Evolutionary conservation across 2,329 filamentous ascomycete genomes (phyloP).

Genomic region (Neospermospora avenae): DNA sequence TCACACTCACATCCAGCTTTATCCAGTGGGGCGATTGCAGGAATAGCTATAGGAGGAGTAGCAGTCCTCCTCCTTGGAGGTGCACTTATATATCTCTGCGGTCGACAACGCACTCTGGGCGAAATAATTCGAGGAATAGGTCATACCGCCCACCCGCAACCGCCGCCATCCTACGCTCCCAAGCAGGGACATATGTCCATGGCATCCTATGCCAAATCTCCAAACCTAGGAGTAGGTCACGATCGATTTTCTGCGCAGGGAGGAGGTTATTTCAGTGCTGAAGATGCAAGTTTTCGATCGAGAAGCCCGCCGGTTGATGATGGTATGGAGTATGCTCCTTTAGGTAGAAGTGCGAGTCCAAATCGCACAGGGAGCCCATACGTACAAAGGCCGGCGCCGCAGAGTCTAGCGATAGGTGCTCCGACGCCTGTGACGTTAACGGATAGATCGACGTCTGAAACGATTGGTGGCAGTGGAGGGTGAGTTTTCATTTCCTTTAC

Average conservation of each 20-base stretch:
- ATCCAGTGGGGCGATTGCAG: slow-evolving; percentile 27
- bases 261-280: slow-evolving; percentile 6
- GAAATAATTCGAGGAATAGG: slow-evolving; percentile 18
- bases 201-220: slow-evolving; percentile 15
- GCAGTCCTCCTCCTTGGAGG: slow-evolving; percentile 21
- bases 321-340: slow-evolving; percentile 6
- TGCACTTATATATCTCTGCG: slow-evolving; percentile 26
- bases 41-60: slow-evolving; percentile 26
- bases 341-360: slow-evolving; percentile 7
- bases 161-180: slow-evolving; percentile 11
- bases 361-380: slow-evolving; percentile 5
- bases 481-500: neutral
- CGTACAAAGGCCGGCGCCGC: neutral
- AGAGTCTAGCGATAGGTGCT: neutral
- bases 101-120: slow-evolving; percentile 24
- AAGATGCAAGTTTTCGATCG: slow-evolving; percentile 16
- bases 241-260: slow-evolving; percentile 3
- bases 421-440: slow-evolving; percentile 11
- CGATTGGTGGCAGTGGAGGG: neutral
- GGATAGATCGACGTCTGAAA: neutral
- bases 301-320: slow-evolving; percentile 17
- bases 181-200: slow-evolving; percentile 10
- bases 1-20: slow-evolving; percentile 16
- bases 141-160: slow-evolving; percentile 9
- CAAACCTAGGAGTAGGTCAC: slow-evolving; percentile 5